phyloP scores from a whole-genome alignment of 2,329 filamentous ascomycete species.

The Whalleya microplaca region DNA sequence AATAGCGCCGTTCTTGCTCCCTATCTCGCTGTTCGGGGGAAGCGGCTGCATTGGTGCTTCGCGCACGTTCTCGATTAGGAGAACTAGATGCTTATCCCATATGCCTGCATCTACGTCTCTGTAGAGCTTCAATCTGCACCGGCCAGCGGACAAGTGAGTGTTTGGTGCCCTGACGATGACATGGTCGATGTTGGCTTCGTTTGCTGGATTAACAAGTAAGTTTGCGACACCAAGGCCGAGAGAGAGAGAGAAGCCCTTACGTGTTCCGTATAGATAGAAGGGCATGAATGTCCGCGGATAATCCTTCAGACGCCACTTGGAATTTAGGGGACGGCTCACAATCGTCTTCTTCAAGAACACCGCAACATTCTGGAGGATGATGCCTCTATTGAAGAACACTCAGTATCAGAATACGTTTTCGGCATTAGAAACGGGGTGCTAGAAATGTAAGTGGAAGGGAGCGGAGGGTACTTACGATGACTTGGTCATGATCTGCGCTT shows the following conservation, averaged over 20 bases:
- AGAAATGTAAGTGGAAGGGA: neutral
- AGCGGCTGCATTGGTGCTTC: slow-evolving; percentile 46
- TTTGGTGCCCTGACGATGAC: slow-evolving; percentile 48
- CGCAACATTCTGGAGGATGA: slow-evolving; percentile 30
- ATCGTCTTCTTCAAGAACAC: slow-evolving; percentile 30
- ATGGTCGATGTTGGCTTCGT: slow-evolving; percentile 47
- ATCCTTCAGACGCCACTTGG: slow-evolving; percentile 35
- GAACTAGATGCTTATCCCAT: slow-evolving; percentile 31
- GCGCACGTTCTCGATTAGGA: slow-evolving; percentile 37
- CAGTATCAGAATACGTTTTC: neutral
- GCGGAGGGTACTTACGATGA: slow-evolving; percentile 30
- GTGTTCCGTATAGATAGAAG: slow-evolving; percentile 49
- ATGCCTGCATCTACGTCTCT: slow-evolving; percentile 10
- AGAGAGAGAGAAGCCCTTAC: slow-evolving; percentile 8
- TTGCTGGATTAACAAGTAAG: slow-evolving; percentile 3
- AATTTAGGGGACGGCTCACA: slow-evolving; percentile 43
- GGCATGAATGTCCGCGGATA: slow-evolving; percentile 46
- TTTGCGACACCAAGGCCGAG: no score
- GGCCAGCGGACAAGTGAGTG: slow-evolving; percentile 38
- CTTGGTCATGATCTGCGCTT: slow-evolving; percentile 36
- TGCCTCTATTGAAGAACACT: slow-evolving; percentile 13
- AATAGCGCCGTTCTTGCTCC: slow-evolving; percentile 31
- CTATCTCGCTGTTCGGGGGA: slow-evolving; percentile 31
- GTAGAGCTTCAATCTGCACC: slow-evolving; percentile 25
- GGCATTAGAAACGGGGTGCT: slow-evolving; percentile 1